Base-by-base conservation (phyloP, 306 rosid genomes). In the Medicago ruthenica region DNA sequence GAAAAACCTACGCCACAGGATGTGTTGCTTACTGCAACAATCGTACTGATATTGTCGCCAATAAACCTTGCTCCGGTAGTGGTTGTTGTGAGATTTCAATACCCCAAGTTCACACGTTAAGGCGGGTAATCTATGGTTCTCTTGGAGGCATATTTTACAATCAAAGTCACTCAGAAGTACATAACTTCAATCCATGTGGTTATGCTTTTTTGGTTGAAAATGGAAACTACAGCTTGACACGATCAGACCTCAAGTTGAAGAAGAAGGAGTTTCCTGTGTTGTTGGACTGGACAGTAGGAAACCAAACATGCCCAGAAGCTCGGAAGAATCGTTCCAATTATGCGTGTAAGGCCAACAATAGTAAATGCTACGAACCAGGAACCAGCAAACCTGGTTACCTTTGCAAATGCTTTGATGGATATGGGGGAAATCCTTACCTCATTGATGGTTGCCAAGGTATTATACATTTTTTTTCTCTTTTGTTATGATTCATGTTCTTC, bases 361-460 rank as follows among this genome's bases (percentile, higher is more conserved):
- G 70, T 65, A 42, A 0, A 39, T 65, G 70, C 40, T 2, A 65
- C 51, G 0, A 39, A 17, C 0, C 51, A 40, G 40, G 7, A 64
- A 40, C 51, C 8, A 6, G 42, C 5, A 73, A 27, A 18, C 6
- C 70, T 8, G 81, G 81, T 15, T 77, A 77, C 13, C 42, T 69
- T 12, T 77, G 81, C 6, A 60, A 6, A 17, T 77, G 81, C 53
- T 8, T 10, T 18, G 4, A 18, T 42, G 81, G 76, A 68, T 57
- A 58, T 69, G 3, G 3, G 12, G 90, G 90, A 16, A 89, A 76
- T 44, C 85, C 86, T 5, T 89, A 83, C 77, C 77, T 83, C 13
- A 18, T 14, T 40, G 9, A 55, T 13, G 89, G 85, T 20, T 85
- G 89, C 40, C 22, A 70, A 58, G 87, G 86, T 87, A 73, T 13